These are phyloP conservation scores for Calendula officinalis DNA, from an alignment of 129 eudicot genomes.

Conservation along the genomic window DNA sequence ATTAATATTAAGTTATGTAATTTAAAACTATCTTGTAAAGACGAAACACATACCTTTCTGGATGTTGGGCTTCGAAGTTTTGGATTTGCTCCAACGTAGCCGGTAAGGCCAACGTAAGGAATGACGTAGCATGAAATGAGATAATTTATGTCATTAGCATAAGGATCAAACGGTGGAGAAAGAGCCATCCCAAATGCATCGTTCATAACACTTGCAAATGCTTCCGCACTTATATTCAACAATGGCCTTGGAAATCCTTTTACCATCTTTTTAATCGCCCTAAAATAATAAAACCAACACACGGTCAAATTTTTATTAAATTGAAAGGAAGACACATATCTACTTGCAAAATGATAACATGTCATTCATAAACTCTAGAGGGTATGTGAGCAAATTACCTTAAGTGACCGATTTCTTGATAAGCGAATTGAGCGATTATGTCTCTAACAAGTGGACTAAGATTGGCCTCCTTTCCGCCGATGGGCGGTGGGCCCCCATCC, in stretches of 20 bases:
- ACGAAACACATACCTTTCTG: slow-evolving; percentile 40
- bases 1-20: too few relatives aligned
- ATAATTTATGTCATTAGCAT: slow-evolving; percentile 62
- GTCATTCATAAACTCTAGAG: not conserved
- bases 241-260: slow-evolving; percentile 78
- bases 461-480: slow-evolving; percentile 55
- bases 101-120: slow-evolving; percentile 91
- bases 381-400: slow-evolving; percentile 35
- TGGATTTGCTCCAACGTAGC: slow-evolving; percentile 79
- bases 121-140: slow-evolving; percentile 72
- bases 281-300: slow-evolving; percentile 17
- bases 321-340: not conserved
- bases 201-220: slow-evolving; percentile 62
- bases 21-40: not conserved
- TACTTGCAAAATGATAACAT: not conserved
- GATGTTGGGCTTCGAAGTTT: slow-evolving; percentile 49
- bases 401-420: slow-evolving; percentile 77
- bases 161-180: slow-evolving; percentile 68
- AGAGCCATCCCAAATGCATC: slow-evolving; percentile 55
- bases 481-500: slow-evolving; percentile 59
- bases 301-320: not conserved
- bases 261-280: slow-evolving; percentile 69
- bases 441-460: slow-evolving; percentile 48
- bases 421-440: slow-evolving; percentile 61
- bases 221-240: slow-evolving; percentile 49